These are phyloP conservation scores for Amanita fuliginea DNA, from an alignment of 768 basidiomycete species.

Conservation along the genomic window DNA sequence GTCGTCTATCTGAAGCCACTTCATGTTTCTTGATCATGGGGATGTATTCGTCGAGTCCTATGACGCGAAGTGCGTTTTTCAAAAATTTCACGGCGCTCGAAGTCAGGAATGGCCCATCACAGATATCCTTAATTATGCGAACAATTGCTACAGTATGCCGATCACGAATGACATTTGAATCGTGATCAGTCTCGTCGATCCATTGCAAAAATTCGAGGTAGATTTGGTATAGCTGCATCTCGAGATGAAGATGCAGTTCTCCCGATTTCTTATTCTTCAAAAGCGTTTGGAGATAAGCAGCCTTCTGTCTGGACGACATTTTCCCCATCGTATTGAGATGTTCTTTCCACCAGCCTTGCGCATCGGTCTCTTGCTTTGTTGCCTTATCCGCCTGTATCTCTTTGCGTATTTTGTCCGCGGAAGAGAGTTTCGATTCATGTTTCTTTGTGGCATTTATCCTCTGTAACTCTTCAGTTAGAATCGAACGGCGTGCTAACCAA, in stretches of 20 bases:
- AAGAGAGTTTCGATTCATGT: slow-evolving; percentile 12
- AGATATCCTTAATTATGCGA: slow-evolving; percentile 35
- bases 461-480: not conserved
- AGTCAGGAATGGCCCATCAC: slow-evolving; percentile 24
- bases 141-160: slow-evolving; percentile 34
- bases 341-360: slow-evolving; percentile 40
- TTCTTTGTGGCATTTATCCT: slow-evolving; percentile 9
- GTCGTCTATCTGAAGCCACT: slow-evolving; percentile 13
- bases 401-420: slow-evolving; percentile 21
- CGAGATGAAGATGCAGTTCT: slow-evolving; percentile 33
- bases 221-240: slow-evolving; percentile 41
- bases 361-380: slow-evolving; percentile 25
- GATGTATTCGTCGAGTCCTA: slow-evolving; percentile 37
- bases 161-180: slow-evolving; percentile 30
- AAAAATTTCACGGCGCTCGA: slow-evolving; percentile 24
- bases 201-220: slow-evolving; percentile 41
- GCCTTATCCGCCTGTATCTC: slow-evolving; percentile 35
- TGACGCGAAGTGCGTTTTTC: slow-evolving; percentile 24
- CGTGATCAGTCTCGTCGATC: slow-evolving; percentile 33
- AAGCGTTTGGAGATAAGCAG: slow-evolving; percentile 23
- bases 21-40: slow-evolving; percentile 14
- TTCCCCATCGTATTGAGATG: slow-evolving; percentile 29
- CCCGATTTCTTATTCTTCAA: slow-evolving; percentile 33
- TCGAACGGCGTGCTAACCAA: not conserved
- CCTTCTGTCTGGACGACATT: slow-evolving; percentile 21